Conservation (phyloP, 2,329 filamentous ascomycete species). For the Cadophora sp. region DNA sequence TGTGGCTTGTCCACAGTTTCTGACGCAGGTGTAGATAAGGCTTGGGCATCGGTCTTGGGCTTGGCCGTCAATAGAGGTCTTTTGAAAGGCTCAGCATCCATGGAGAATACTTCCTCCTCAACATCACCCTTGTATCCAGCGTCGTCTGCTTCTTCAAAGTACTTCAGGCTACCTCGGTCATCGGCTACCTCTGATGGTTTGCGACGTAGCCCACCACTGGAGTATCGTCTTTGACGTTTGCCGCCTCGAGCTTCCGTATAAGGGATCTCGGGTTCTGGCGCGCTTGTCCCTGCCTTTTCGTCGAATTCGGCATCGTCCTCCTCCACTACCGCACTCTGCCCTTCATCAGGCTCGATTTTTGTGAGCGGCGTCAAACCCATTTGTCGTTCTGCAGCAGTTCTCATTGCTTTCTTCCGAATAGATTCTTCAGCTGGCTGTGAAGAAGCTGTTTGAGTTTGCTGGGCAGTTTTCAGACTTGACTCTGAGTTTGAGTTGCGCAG, state of each 20-base stretch:
- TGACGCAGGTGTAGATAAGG: background rate
- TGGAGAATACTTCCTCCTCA: constrained; percentile 72
- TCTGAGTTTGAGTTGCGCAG: constrained; percentile 44
- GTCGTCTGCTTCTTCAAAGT: constrained; percentile 89
- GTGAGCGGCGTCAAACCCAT: constrained; percentile 29
- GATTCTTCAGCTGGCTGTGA: constrained; percentile 53
- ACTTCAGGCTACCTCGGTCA: constrained; percentile 80
- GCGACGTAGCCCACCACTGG: constrained; percentile 80
- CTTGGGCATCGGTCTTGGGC: background rate
- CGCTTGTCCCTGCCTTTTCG: constrained; percentile 65
- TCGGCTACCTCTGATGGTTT: constrained; percentile 76
- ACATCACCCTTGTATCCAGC: constrained; percentile 78
- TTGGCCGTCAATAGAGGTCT: background rate
- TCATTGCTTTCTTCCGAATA: constrained; percentile 45
- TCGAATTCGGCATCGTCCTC: constrained; percentile 47
- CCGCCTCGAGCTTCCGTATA: constrained; percentile 30
- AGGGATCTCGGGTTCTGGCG: constrained; percentile 64
- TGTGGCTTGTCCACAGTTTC: background rate
- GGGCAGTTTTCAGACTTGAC: constrained; percentile 41
- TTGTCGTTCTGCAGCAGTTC: constrained; percentile 38
- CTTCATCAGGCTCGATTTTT: constrained; percentile 16
- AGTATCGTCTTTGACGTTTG: constrained; percentile 75
- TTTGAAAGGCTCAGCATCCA: constrained; percentile 57
- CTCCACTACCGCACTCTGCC: constrained; percentile 26
- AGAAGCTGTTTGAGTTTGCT: constrained; percentile 29